Base-by-base conservation (phyloP, 2,329 filamentous ascomycete species). In the Diaporthe longicolla region DNA sequence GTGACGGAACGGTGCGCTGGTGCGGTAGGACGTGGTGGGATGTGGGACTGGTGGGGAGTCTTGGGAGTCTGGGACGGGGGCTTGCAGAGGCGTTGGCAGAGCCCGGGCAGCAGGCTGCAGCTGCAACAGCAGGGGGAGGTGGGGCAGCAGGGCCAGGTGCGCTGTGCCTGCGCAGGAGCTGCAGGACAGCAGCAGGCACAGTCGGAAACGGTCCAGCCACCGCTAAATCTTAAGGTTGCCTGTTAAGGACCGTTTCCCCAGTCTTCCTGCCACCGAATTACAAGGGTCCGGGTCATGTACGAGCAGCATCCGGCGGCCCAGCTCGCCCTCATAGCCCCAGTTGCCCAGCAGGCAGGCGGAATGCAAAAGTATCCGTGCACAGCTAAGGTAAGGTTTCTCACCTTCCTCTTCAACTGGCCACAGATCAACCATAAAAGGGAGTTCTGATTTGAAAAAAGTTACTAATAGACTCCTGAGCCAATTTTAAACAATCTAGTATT, bases 181-280 rank as follows among this genome's bases (percentile, higher is more conserved):
- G 59, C 59, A 65, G 59, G 59, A 65, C 59, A 65, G 26, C 59
- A 48, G 61, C 61, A 66, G 61, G 61, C 43, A 66, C 61, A 37
- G 63, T 66, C 63, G 63, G 63, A 37, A 52, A 66, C 63, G 45
- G 63, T 66, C 63, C 63, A 66, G 63, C 63, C 63, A 66, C 63
- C 63, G 45, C 63, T 66, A 66, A 66, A 66, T 66, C 63, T 66
- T 26, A 52, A 66, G 45, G 29, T 66, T 66, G 63, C 63, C 63
- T 66, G 45, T 66, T 66, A 50, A 52, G 45, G 63, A 52, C 63
- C 4, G 45, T 37, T 66, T 66, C 63, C 63, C 63, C 63, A 66
- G 63, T 66, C 63, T 66, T 66, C 63, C 63, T 66, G 63, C 63
- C 63, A 66, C 63, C 63, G 63, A 66, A 66, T 66, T 66, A 52